These are phyloP conservation scores for Hypoxylon rickii DNA, from an alignment of 495 filamentous ascomycete genomes.

Conservation along the genomic window DNA sequence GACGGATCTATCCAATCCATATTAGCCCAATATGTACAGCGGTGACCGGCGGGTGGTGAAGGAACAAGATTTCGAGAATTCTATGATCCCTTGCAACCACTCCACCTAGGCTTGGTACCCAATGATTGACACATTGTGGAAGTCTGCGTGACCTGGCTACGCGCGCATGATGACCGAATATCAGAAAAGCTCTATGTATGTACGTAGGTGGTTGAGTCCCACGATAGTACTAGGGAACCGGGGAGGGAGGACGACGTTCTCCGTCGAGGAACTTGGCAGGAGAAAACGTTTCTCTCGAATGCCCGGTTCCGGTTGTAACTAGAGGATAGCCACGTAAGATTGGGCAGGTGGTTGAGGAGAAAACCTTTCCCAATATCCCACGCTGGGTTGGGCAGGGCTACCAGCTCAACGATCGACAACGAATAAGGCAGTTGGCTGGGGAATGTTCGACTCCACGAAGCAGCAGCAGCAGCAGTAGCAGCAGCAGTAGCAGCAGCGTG, in stretches of 20 bases:
- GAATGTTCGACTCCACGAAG: slow-evolving; percentile 31
- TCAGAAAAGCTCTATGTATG: slow-evolving; percentile 15
- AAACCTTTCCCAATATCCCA: slow-evolving; percentile 1
- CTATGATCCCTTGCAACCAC: slow-evolving; percentile 27
- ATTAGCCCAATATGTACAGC: slow-evolving; percentile 1
- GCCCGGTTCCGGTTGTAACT: slow-evolving; percentile 17
- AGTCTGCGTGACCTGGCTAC: slow-evolving; percentile 26
- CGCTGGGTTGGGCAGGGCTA: slow-evolving; percentile 15
- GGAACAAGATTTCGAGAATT: slow-evolving; percentile 37
- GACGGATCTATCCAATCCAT: slow-evolving; percentile 29
- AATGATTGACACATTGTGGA: slow-evolving; percentile 24
- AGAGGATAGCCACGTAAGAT: slow-evolving; percentile 27
- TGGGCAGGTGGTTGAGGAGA: slow-evolving; percentile 21
- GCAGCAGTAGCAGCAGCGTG: no score
- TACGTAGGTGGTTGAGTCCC: slow-evolving; percentile 29
- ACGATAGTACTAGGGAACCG: slow-evolving; percentile 16
- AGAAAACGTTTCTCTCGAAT: slow-evolving; percentile 4
- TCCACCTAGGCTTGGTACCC: slow-evolving; percentile 28
- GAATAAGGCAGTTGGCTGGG: slow-evolving; percentile 31
- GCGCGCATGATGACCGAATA: slow-evolving; percentile 33
- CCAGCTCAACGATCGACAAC: slow-evolving; percentile 20
- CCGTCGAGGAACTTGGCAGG: slow-evolving; percentile 20
- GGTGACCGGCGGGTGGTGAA: slow-evolving; percentile 19
- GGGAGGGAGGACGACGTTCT: slow-evolving; percentile 17
- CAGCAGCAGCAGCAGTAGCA: no score